A percentile compares a stretch with the other conserved stretches of the same genome.
Evolutionary conservation across 176 grass and related monocot species (phyloP).

Genomic region (Aegilops bicornis): DNA sequence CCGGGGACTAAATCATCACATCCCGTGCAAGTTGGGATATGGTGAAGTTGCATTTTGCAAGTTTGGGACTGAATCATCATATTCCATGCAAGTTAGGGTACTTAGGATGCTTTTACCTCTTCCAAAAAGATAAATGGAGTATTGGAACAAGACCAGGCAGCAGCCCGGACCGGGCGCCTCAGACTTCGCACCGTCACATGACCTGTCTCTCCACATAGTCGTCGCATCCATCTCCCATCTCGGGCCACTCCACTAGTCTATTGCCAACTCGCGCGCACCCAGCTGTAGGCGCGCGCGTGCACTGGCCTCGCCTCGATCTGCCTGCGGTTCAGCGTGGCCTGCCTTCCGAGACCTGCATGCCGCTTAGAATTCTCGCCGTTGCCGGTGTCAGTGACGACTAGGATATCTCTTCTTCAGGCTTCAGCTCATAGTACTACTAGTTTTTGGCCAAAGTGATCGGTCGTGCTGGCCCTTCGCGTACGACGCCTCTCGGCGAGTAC

Average conservation of each 20-base stretch:
- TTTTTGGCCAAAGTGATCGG: not conserved
- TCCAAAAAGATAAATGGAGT: not conserved
- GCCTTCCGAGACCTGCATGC: too few relatives aligned
- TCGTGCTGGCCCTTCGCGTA: not conserved
- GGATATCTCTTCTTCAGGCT: not conserved
- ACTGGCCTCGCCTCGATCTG: not conserved
- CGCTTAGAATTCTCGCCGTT: too few relatives aligned
- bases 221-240: not conserved
- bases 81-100: too few relatives aligned
- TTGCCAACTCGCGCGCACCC: not conserved
- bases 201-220: slow-evolving; percentile 6
- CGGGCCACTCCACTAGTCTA: not conserved
- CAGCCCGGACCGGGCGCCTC: slow-evolving; percentile 4
- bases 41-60: too few relatives aligned
- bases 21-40: too few relatives aligned
- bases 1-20: too few relatives aligned
- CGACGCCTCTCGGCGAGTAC: not conserved
- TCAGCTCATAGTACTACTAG: not conserved
- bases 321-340: too few relatives aligned
- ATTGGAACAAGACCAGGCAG: not conserved
- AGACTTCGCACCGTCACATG: slow-evolving; percentile 9
- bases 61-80: too few relatives aligned
- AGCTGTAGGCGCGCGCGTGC: not conserved
- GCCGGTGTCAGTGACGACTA: too few relatives aligned
- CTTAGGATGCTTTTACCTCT: not conserved